Base-by-base conservation (phyloP, 2,329 filamentous ascomycete species). In the Alternaria arborescens region DNA sequence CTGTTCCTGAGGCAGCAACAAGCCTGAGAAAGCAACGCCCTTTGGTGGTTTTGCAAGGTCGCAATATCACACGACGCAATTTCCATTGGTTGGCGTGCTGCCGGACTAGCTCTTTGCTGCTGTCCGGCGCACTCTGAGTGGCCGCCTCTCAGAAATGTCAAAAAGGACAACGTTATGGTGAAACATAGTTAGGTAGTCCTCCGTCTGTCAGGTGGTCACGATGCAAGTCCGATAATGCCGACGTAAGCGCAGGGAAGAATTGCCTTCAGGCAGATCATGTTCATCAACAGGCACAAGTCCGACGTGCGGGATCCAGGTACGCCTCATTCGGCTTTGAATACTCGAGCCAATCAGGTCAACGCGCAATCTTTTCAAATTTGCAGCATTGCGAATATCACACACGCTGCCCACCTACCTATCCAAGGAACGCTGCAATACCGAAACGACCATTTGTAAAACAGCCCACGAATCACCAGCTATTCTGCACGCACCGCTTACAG, bases 1-100 rank as follows among this genome's bases (percentile, higher is more conserved):
- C 8, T 20, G 51, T 40, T 57, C 41, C 60, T 54, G 20, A 58
- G 62, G 52, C 62, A 40, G 50, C 46, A 55, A 44, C 48, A 34
- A 32, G 28, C 28, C 32, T 5, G 5, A 16, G 32, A 36, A 36
- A 14, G 12, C 32, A 14, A 36, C 32, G 32, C 52, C 34, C 36
- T 40, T 30, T 46, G 26, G 16, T 52, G 55, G 30, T 36, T 36
- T 54, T 40, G 30, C 18, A 38, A 30, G 26, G 42, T 42, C 42
- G 43, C 32, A 5, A 48, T 38, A 32, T 55, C 52, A 55, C 52
- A 55, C 32, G 52, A 47, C 32, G 28, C 38, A 24, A 20, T 48
- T 18, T 48, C 46, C 10, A 11, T 48, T 48, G 30, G 32, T 14
- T 5, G 32, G 32, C 3, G 3, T 36, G 32, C 32, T 32, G 3